These are phyloP conservation scores for Metschnikowia kofuensis DNA, from an alignment of 805 yeast species.

Conservation along the genomic window DNA sequence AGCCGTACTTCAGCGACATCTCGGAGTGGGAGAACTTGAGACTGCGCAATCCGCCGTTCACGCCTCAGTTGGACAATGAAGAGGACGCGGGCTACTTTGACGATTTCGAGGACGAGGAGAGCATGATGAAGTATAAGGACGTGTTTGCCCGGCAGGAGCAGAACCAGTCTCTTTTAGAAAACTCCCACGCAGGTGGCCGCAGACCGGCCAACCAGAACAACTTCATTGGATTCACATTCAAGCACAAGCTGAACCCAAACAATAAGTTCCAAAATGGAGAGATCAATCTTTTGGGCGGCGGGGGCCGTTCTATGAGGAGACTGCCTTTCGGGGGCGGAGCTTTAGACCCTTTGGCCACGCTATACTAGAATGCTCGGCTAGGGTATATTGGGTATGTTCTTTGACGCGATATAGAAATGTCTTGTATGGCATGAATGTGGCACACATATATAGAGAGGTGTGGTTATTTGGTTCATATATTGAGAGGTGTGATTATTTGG, in stretches of 20 bases:
- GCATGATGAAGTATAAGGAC: slow-evolving; percentile 96
- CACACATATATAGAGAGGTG: no score
- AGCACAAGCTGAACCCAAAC: slow-evolving; percentile 68
- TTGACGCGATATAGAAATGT: not conserved
- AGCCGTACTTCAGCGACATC: slow-evolving; percentile 81
- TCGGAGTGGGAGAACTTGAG: slow-evolving; percentile 68
- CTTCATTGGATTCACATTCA: slow-evolving; percentile 94
- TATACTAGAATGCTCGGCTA: slow-evolving; percentile 23
- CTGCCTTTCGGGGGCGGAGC: slow-evolving; percentile 22
- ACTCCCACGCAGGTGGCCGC: slow-evolving; percentile 41
- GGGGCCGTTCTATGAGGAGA: slow-evolving; percentile 9
- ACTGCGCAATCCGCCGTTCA: slow-evolving; percentile 81
- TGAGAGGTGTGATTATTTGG: no score
- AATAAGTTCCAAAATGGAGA: slow-evolving; percentile 42
- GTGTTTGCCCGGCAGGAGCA: slow-evolving; percentile 90
- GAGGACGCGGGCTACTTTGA: slow-evolving; percentile 99
- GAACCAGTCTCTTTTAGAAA: slow-evolving; percentile 74
- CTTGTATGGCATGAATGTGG: no score
- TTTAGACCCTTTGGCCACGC: slow-evolving; percentile 43
- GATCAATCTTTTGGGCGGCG: slow-evolving; percentile 32
- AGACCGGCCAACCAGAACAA: slow-evolving; percentile 48
- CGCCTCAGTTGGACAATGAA: slow-evolving; percentile 94
- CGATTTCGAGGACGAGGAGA: slow-evolving; percentile 93
- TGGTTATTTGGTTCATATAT: no score
- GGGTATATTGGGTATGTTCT: not conserved